Percentiles rank a stretch among this genome's conserved stretches.
Conservation (phyloP, 768 basidiomycete species). For the Podaxis pistillaris region DNA sequence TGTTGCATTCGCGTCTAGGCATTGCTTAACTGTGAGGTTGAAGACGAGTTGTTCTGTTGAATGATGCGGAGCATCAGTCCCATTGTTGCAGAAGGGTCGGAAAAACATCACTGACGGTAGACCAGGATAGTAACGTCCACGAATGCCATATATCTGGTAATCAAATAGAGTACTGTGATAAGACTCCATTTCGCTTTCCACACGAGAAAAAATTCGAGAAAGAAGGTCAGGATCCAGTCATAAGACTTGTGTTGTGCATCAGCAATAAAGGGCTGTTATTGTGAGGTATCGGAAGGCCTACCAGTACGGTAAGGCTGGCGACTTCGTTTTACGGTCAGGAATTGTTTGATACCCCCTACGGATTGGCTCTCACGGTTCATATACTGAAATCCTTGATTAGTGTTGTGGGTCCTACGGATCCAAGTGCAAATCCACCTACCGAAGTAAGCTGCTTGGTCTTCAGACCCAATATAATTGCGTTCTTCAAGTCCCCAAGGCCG, state of each 20-base stretch:
- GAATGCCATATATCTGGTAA: conserved; percentile 14
- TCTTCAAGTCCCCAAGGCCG: neutral
- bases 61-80: neutral
- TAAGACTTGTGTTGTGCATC: neutral
- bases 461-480: neutral
- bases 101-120: neutral
- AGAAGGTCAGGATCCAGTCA: neutral
- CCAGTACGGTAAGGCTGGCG: neutral
- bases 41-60: neutral
- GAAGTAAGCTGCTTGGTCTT: neutral
- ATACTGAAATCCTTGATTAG: neutral
- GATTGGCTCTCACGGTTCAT: neutral
- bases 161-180: conserved; percentile 11
- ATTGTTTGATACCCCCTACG: neutral
- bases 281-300: neutral
- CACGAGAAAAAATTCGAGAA: neutral
- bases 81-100: neutral
- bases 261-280: neutral
- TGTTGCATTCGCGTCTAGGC: neutral
- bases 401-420: neutral
- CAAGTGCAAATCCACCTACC: neutral
- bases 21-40: neutral
- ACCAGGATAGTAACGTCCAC: conserved; percentile 2
- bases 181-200: conserved; percentile 7
- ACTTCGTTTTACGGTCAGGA: neutral